phyloP scores from a whole-genome alignment of 2,329 filamentous ascomycete species.

The Claviceps africana region DNA sequence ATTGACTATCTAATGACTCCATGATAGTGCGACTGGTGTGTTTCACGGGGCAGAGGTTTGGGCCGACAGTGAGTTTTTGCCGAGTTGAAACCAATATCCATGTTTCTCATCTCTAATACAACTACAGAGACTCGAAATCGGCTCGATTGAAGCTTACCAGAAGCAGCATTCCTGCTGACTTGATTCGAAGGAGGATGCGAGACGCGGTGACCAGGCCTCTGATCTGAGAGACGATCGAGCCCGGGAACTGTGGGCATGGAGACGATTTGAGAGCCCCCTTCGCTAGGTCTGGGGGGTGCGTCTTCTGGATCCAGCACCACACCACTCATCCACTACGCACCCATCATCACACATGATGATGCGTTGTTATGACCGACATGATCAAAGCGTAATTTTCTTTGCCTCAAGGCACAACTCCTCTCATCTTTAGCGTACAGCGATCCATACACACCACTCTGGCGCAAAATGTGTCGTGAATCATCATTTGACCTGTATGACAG shows the following conservation, averaged over 20 bases:
- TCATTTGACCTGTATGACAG: neutral
- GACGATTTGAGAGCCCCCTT: neutral
- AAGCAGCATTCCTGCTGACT: constrained; percentile 1
- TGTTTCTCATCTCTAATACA: neutral
- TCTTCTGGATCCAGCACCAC: too few relatives aligned
- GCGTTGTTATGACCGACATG: constrained; percentile 4
- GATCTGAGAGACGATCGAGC: neutral
- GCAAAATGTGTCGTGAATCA: neutral
- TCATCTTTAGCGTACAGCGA: constrained; percentile 3
- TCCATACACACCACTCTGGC: constrained; percentile 1
- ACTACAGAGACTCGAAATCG: constrained; percentile 2
- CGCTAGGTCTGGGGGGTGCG: neutral
- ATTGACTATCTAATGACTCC: constrained; percentile 15
- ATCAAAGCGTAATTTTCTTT: neutral
- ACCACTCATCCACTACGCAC: neutral
- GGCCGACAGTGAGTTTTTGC: constrained; percentile 12
- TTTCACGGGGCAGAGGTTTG: constrained; percentile 21
- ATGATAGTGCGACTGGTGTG: constrained; percentile 30
- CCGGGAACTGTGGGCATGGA: too few relatives aligned
- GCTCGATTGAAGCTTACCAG: neutral
- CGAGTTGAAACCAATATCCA: neutral
- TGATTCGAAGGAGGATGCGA: constrained; percentile 6
- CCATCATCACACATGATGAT: neutral
- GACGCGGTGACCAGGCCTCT: constrained; percentile 6
- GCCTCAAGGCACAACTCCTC: neutral